Base-by-base conservation (phyloP, 106 monocot genomes). In the Hemerocallis citrina region DNA sequence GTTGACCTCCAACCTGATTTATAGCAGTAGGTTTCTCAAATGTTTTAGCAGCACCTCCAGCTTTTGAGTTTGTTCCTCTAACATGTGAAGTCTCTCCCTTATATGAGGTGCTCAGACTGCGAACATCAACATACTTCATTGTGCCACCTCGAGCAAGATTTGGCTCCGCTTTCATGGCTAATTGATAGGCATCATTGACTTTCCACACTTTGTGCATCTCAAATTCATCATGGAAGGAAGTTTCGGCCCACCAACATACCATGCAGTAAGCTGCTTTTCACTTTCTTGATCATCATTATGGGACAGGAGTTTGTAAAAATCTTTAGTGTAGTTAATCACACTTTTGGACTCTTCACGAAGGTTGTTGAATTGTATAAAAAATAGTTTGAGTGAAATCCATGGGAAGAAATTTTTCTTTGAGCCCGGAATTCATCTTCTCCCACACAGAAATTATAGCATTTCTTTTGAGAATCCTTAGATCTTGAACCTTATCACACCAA, bases 401-500 rank as follows among this genome's bases (percentile, higher is more conserved):
- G 6, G 34, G 34, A 58, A 58, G 19, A 20, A 58, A 58, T 16
- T 58, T 58, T 4, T 35, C 16, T 20, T 35, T 58, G 33, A 58
- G 57, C 0, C 36, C 0, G 7, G 35, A 58, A 7, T 58, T 36
- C 57, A 58, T 58, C 25, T 58, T 58, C 0, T 36, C 34, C 34
- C 57, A 35, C 16, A 34, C 33, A 0, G 32, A 34, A 58, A 58
- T 58, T 16, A 34, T 58, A 35, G 34, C n/a, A 4, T 58, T 58
- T 35, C 34, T 34, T 37, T 58, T 58, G 17, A 14, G 34, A n/a
- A 58, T 4, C 2, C 34, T 14, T 16, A 58, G 5, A 15, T 58
- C 57, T 8, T 35, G 16, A 36, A 58, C 57, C 19, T 36, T 58
- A 3, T 35, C 54, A 5, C 54, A 55, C 54, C 57, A 58, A 17